phyloP scores from a whole-genome alignment of 768 basidiomycete species.

The Ephemerocybe angulata region DNA sequence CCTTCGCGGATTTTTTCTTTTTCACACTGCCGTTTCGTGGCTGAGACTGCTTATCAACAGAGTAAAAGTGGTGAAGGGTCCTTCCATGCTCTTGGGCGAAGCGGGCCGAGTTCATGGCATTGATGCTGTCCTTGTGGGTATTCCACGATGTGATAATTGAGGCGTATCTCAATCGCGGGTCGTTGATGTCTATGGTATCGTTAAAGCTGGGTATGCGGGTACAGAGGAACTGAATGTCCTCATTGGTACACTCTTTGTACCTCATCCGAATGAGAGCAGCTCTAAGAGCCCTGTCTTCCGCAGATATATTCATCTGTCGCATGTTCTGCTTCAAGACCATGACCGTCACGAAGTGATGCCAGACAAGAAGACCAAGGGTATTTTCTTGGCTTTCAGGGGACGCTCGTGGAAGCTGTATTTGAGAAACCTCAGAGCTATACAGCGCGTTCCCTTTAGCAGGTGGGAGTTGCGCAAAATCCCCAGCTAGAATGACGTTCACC shows the following conservation, averaged over 20 bases:
- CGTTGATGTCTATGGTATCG: no score
- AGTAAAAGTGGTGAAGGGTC: no score
- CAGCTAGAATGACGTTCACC: slow-evolving; percentile 39
- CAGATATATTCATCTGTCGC: slow-evolving; percentile 21
- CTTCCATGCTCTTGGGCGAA: no score
- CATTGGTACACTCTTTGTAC: not conserved
- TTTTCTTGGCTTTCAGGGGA: slow-evolving; percentile 14
- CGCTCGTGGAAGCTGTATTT: not conserved
- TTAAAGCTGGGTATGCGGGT: no score
- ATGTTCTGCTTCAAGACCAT: slow-evolving; percentile 34
- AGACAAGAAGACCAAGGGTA: slow-evolving; percentile 24
- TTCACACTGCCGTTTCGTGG: no score
- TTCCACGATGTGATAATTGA: no score
- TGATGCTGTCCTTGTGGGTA: no score
- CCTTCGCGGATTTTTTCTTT: no score
- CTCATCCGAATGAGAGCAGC: not conserved
- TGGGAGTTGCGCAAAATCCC: slow-evolving; percentile 44
- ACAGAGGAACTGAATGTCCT: not conserved
- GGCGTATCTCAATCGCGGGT: slow-evolving; percentile 21
- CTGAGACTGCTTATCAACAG: no score
- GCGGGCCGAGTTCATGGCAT: no score
- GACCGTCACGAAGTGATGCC: slow-evolving; percentile 34
- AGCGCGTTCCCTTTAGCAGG: slow-evolving; percentile 14
- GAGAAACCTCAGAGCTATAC: not conserved
- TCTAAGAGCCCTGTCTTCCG: slow-evolving; percentile 6